phyloP scores from a whole-genome alignment of 768 basidiomycete species.

The Lactarius evosmus region DNA sequence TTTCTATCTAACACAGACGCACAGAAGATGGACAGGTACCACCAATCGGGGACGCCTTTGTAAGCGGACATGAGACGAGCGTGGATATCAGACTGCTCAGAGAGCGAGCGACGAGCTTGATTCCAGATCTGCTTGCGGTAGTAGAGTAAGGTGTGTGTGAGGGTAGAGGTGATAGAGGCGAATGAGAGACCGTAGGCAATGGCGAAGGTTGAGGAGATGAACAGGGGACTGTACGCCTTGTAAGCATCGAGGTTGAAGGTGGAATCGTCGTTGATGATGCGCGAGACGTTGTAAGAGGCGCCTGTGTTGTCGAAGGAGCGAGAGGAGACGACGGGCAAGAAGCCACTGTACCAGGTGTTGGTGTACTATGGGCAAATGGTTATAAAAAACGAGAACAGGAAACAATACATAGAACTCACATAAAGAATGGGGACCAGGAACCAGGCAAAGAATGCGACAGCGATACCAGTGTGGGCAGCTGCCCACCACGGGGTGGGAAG shows the following conservation, averaged over 20 bases:
- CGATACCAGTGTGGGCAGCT: constrained; percentile 81
- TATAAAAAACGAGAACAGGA: background rate
- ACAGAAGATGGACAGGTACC: constrained; percentile 66
- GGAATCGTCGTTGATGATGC: constrained; percentile 50
- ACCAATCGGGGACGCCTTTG: constrained; percentile 67
- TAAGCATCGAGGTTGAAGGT: constrained; percentile 58
- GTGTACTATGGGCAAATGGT: constrained; percentile 41
- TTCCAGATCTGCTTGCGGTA: constrained; percentile 77
- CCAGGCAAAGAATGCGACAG: constrained; percentile 69
- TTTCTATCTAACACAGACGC: background rate
- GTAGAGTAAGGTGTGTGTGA: constrained; percentile 68
- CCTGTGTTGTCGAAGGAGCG: constrained; percentile 77
- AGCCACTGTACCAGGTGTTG: constrained; percentile 47
- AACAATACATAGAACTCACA: constrained; percentile 11
- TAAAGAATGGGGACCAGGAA: constrained; percentile 41
- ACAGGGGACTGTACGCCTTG: constrained; percentile 56
- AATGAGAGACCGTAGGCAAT: constrained; percentile 80
- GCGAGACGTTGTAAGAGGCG: constrained; percentile 55
- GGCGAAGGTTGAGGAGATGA: constrained; percentile 65
- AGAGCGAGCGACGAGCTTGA: constrained; percentile 65
- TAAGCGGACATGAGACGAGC: constrained; percentile 80
- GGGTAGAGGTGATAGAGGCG: constrained; percentile 71
- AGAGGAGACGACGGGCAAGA: background rate
- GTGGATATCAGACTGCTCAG: constrained; percentile 82
- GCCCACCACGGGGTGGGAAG: constrained; percentile 68